Base-by-base conservation (phyloP, 805 yeast genomes). In the Candida berthetii region DNA sequence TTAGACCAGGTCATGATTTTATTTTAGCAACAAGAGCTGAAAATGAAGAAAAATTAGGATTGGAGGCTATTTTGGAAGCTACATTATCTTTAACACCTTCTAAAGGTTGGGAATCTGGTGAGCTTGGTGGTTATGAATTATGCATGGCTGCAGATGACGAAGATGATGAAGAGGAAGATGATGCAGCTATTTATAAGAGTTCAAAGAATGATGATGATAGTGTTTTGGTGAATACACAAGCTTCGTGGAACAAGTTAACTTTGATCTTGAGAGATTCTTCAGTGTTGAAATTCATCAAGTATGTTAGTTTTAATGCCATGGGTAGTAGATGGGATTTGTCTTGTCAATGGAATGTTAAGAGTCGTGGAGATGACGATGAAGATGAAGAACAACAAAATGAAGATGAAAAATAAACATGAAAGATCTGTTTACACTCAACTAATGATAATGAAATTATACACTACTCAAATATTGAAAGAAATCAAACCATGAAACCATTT, bases 1-100 rank as follows among this genome's bases (percentile, higher is more conserved):
- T 93, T 66, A 77, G 99, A 53, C 99, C 96, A 1, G 99, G 98
- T 3, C 81, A 78, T 24, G 99, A 93, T 60, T 93, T 86, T 62
- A 90, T 91, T 3, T 65, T 93, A 36, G 99, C 99, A 0, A 86
- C 98, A 1, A 65, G 77, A 2, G 64, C 75, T 0, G 64, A 69
- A 11, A 63, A 62, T 22, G 66, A 71, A 2, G 63, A 77, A 14
- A 42, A 42, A 16, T 7, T 40, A 13, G 41, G 35, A 4, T 27
- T 50, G 48, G 50, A 58, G 49, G 75, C 77, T 3, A 57, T 78
- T 1, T 60, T 91, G 16, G 98, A 91, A 54, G 93, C 89, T 3
- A 85, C 95, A 0, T 62, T 91, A 42, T 78, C 81, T 42, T 60
- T 93, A 36, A 91, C 98, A 0, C 96, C 96, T 1, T 73, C 84